Evolutionary conservation across 1,284 basidiomycete genomes (phyloP).

Genomic region (Pseudozyma sp.): DNA sequence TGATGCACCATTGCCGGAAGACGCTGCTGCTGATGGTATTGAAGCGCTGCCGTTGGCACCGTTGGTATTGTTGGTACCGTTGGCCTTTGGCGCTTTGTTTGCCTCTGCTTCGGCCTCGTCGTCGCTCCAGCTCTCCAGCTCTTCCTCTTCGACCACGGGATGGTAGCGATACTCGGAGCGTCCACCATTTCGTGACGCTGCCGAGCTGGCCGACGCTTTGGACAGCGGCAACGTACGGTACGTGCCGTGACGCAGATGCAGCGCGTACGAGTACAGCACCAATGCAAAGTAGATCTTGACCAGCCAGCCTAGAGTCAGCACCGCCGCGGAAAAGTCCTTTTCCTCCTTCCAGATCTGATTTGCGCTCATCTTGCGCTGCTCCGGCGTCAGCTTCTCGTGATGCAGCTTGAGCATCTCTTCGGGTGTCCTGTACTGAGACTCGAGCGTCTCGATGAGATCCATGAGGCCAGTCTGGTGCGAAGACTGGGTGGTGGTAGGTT

Average conservation of each 20-base stretch:
- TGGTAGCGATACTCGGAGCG: conserved; percentile 50
- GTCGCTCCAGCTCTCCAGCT: conserved; percentile 56
- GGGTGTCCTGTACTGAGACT: conserved; percentile 59
- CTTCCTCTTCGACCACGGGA: conserved; percentile 52
- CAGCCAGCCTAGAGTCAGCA: conserved; percentile 86
- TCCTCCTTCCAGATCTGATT: conserved; percentile 83
- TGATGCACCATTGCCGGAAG: conserved; percentile 1
- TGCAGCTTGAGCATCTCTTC: conserved; percentile 61
- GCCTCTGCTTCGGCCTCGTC: conserved; percentile 42
- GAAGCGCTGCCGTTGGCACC: conserved; percentile 9
- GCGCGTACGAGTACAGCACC: conserved; percentile 91
- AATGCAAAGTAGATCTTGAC: conserved; percentile 94
- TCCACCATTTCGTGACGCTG: conserved; percentile 43
- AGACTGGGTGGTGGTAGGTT: conserved; percentile 52
- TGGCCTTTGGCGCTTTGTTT: background rate
- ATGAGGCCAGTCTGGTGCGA: conserved; percentile 65
- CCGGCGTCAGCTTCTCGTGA: conserved; percentile 69
- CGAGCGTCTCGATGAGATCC: conserved; percentile 66
- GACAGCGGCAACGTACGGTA: conserved; percentile 83
- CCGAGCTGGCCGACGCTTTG: conserved; percentile 72
- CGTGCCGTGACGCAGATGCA: conserved; percentile 89
- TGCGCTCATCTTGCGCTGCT: conserved; percentile 47
- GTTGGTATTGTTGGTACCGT: background rate
- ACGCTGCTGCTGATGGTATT: conserved; percentile 7
- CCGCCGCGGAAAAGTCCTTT: conserved; percentile 81